A percentile compares a stretch with the other conserved stretches of the same genome.
Conservation (phyloP, 129 eudicot species). For the Artemisia annua region DNA sequence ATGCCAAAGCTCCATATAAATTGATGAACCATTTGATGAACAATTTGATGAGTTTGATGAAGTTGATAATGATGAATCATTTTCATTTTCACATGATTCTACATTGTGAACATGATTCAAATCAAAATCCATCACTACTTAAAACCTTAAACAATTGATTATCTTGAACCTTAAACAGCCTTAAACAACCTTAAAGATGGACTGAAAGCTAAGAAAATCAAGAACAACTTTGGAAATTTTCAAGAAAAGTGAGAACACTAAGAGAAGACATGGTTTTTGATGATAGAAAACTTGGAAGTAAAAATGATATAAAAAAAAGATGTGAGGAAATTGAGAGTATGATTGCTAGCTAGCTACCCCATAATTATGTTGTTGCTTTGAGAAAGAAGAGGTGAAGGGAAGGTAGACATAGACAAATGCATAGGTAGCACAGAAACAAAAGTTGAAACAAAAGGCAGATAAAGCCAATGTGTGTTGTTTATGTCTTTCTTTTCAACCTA, state of each 20-base stretch:
- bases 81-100: conserved; percentile 33
- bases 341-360: conserved; percentile 37
- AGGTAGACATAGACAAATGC: conserved; percentile 46
- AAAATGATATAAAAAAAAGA: neutral
- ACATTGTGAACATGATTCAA: conserved; percentile 70
- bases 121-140: conserved; percentile 79
- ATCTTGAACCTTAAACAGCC: neutral
- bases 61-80: conserved; percentile 42
- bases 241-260: conserved; percentile 31
- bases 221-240: conserved; percentile 44
- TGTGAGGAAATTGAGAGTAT: conserved; percentile 15
- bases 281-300: neutral
- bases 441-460: conserved; percentile 46
- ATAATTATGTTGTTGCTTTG: conserved; percentile 21
- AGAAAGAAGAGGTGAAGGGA: conserved; percentile 29
- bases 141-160: no score
- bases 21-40: conserved; percentile 41
- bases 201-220: conserved; percentile 25
- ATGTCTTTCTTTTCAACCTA: conserved; percentile 37
- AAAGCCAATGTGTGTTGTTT: conserved; percentile 37
- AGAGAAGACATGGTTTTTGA: conserved; percentile 31
- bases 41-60: conserved; percentile 52
- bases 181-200: conserved; percentile 7
- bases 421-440: conserved; percentile 50
- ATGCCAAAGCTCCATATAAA: conserved; percentile 83